A percentile compares a stretch with the other conserved stretches of the same genome.
Evolutionary conservation across 192 early-diverging fungal genomes (phyloP).

Genomic region (Coemansia sp.): DNA sequence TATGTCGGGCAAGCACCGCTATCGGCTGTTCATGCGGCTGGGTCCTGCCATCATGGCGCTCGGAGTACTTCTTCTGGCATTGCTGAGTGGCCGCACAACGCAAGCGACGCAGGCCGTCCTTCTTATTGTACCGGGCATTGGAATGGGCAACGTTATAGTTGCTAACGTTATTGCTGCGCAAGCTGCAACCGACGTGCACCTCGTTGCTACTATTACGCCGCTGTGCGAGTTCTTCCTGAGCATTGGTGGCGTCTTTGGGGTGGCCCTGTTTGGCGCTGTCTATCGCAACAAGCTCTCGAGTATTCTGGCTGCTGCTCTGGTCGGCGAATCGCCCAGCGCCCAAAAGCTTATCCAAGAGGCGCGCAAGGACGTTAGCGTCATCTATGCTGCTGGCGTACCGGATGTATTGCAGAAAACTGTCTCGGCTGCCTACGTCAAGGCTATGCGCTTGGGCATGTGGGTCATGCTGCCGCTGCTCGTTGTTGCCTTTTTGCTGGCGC

Average conservation of each 20-base stretch:
- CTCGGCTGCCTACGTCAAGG: slow-evolving; percentile 54
- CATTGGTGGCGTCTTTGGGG: slow-evolving; percentile 64
- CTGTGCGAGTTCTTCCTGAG: slow-evolving; percentile 67
- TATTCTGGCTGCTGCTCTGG: slow-evolving; percentile 20
- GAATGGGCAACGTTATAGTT: slow-evolving; percentile 75
- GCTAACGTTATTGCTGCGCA: slow-evolving; percentile 72
- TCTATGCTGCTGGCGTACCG: slow-evolving; percentile 37
- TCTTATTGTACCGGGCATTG: slow-evolving; percentile 69
- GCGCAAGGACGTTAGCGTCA: slow-evolving; percentile 46
- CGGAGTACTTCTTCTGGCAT: slow-evolving; percentile 61
- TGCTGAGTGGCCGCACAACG: slow-evolving; percentile 52
- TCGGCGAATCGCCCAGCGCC: slow-evolving; percentile 24
- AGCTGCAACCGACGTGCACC: slow-evolving; percentile 57
- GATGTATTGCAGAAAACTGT: slow-evolving; percentile 34
- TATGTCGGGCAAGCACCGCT: slow-evolving; percentile 59
- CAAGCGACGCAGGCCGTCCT: slow-evolving; percentile 56
- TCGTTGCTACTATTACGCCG: slow-evolving; percentile 68
- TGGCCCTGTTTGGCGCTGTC: slow-evolving; percentile 61
- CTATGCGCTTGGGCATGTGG: slow-evolving; percentile 54
- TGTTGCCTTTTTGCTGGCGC: slow-evolving; percentile 47
- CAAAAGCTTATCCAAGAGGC: slow-evolving; percentile 55
- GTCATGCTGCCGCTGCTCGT: slow-evolving; percentile 54
- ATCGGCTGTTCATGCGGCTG: slow-evolving; percentile 62
- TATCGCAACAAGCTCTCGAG: slow-evolving; percentile 61
- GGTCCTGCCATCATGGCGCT: slow-evolving; percentile 64